Percentiles rank a stretch among this genome's conserved stretches.
Conservation (phyloP, 2,329 filamentous ascomycete genomes). For the Penicillium occitanis region DNA sequence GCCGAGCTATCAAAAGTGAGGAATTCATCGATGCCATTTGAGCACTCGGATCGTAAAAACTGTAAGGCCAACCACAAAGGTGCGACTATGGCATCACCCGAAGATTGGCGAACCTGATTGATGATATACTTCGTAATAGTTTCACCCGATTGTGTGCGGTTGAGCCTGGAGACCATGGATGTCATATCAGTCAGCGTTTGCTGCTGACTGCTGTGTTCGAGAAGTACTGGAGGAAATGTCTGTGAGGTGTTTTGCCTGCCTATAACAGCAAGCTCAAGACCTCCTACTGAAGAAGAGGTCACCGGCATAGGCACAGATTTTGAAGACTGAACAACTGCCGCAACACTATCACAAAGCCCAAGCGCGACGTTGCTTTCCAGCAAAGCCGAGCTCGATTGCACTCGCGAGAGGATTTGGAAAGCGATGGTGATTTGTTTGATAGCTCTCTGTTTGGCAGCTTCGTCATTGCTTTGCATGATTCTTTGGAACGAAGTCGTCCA, state of each 20-base stretch:
- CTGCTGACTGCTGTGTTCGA: slow-evolving; percentile 66
- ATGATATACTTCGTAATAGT: slow-evolving; percentile 66
- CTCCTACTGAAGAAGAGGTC: slow-evolving; percentile 23
- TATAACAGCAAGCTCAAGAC: slow-evolving; percentile 33
- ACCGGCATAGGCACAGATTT: slow-evolving; percentile 34
- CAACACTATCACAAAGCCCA: slow-evolving; percentile 73
- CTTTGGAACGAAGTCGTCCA: slow-evolving; percentile 81
- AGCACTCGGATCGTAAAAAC: slow-evolving; percentile 57
- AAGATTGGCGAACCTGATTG: slow-evolving; percentile 59
- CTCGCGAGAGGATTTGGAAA: slow-evolving; percentile 62
- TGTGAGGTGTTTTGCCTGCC: slow-evolving; percentile 27
- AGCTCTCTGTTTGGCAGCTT: slow-evolving; percentile 69
- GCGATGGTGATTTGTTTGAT: slow-evolving; percentile 76
- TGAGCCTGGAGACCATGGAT: slow-evolving; percentile 58
- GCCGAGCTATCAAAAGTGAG: slow-evolving; percentile 54
- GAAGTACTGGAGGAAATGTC: slow-evolving; percentile 61
- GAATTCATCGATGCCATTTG: slow-evolving; percentile 64
- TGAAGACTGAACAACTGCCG: slow-evolving; percentile 45
- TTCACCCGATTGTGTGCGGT: slow-evolving; percentile 42
- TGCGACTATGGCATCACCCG: slow-evolving; percentile 62
- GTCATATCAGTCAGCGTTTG: slow-evolving; percentile 63
- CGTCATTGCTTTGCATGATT: slow-evolving; percentile 80
- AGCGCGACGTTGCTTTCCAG: slow-evolving; percentile 66
- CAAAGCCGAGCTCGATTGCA: slow-evolving; percentile 64
- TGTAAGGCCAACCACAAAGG: slow-evolving; percentile 79